Conservation (phyloP, 805 yeast genomes). For the Metschnikowia bowlesiae region DNA sequence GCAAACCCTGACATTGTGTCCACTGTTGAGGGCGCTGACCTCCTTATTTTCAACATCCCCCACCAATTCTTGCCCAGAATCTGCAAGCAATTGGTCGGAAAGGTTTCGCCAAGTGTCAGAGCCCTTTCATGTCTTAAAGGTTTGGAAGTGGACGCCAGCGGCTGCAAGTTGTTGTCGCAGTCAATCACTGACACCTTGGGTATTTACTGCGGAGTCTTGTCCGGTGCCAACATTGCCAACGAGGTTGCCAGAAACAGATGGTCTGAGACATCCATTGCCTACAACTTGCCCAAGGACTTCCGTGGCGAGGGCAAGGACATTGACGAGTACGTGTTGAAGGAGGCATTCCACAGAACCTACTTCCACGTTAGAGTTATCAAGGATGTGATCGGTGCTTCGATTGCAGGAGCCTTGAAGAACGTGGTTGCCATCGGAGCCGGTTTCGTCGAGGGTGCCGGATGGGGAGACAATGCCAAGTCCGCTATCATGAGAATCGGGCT, state of each 20-base stretch:
- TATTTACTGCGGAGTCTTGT: conserved; percentile 41
- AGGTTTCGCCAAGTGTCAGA: conserved; percentile 33
- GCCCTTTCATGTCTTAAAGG: conserved; percentile 46
- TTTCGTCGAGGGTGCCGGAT: conserved; percentile 44
- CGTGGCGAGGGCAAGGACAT: conserved; percentile 40
- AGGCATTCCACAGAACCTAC: conserved; percentile 43
- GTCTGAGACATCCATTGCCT: conserved; percentile 46
- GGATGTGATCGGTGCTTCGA: conserved; percentile 44
- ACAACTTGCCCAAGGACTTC: conserved; percentile 36
- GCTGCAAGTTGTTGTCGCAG: conserved; percentile 42
- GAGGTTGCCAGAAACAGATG: conserved; percentile 45
- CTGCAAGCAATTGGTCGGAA: conserved; percentile 37
- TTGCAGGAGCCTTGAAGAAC: conserved; percentile 46
- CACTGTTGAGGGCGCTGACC: conserved; percentile 39
- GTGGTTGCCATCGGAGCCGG: conserved; percentile 45
- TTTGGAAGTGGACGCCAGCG: conserved; percentile 39
- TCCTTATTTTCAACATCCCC: conserved; percentile 42
- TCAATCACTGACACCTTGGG: conserved; percentile 42
- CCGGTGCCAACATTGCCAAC: conserved; percentile 47
- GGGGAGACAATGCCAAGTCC: conserved; percentile 49
- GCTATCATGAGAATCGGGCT: conserved; percentile 46
- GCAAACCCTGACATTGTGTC: conserved; percentile 39
- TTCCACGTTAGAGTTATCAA: conserved; percentile 44
- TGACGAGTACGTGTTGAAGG: conserved; percentile 36
- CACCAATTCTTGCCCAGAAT: conserved; percentile 42